Base-by-base conservation (phyloP, 2,329 filamentous ascomycete genomes). In the Septoria petroselini region DNA sequence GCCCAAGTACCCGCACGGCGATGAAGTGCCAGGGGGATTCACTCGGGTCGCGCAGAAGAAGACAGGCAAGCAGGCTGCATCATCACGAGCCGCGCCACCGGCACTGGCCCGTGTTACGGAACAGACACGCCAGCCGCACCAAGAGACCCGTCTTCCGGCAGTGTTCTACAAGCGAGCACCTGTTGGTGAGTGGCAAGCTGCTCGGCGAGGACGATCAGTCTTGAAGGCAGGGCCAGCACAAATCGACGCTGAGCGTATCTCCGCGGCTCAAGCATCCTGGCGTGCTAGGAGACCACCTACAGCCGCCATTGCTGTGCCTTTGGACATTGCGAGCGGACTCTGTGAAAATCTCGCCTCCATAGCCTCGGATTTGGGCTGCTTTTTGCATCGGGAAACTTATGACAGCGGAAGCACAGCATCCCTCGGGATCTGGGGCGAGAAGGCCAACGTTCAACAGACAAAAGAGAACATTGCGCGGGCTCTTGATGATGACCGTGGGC, bases 351-450 rank as follows among this genome's bases (percentile, higher is more conserved):
- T 35, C 43, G 34, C 55, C 19, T 11, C 17, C 12, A 47, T 64
- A 8, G 62, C 62, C 1, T 17, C 39, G 4, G 53, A 59, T 15
- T 27, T 52, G 17, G 59, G 58, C 14, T 53, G 58, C 5, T 66
- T 58, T 27, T 42, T 64, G 17, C 35, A 53, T 40, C 52, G 48
- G 50, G 43, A 57, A 15, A 38, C 49, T 18, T 27, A 41, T 9
- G 21, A 31, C 7, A 48, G 33, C 21, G 44, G 27, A 21, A 53
- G 44, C 5, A 35, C 12, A 14, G 42, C 52, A 4, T 46, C 25
- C 2, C 59, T 63, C 34, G 58, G 56, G 29, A 61, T 66, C 34
- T 65, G 62, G 62, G 62, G 62, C 15, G 57, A 60, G n/a, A 12
- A 37, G 2, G 9, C 40, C 2, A 52, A 54, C 1, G 62, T 53